Conservation (phyloP, 139 green algal genomes). For the Mesostigma viride region DNA sequence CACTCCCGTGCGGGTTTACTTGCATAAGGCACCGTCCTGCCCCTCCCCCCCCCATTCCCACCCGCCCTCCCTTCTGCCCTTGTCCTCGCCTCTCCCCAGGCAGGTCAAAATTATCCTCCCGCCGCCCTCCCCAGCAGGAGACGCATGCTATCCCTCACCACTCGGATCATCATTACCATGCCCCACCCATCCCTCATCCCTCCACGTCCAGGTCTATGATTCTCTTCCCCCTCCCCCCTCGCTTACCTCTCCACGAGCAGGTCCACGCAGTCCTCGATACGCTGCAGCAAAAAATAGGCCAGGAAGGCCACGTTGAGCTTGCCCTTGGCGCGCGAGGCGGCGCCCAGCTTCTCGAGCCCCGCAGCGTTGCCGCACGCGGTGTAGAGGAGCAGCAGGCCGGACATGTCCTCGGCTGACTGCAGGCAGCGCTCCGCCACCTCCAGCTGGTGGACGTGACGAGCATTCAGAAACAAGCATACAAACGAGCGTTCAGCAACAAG, state of each 20-base stretch:
- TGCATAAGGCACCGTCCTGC: no score
- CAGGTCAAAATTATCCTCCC: no score
- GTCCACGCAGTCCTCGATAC: slow-evolving; percentile 66
- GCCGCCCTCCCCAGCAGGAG: not conserved
- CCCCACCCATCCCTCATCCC: not conserved
- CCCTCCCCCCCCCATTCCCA: no score
- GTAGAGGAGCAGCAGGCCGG: slow-evolving; percentile 77
- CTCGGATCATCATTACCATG: not conserved
- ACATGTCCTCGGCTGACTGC: slow-evolving; percentile 59
- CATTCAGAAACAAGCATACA: no score
- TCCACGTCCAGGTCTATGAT: not conserved
- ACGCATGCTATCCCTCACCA: not conserved
- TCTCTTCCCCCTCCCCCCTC: not conserved
- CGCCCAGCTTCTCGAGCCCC: slow-evolving; percentile 33
- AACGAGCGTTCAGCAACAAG: no score
- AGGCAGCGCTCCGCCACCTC: slow-evolving; percentile 63
- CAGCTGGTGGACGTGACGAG: no score
- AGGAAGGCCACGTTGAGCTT: slow-evolving; percentile 86
- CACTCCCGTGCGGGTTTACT: no score
- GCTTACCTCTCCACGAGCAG: slow-evolving; percentile 49
- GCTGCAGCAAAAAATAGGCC: slow-evolving; percentile 66
- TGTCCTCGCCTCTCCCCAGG: no score
- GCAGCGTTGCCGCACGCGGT: slow-evolving; percentile 31
- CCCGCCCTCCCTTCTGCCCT: no score
- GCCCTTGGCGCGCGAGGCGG: slow-evolving; percentile 29